These are phyloP conservation scores for Porcisia hertigi DNA, from an alignment of 208 protist species.

Conservation along the genomic window DNA sequence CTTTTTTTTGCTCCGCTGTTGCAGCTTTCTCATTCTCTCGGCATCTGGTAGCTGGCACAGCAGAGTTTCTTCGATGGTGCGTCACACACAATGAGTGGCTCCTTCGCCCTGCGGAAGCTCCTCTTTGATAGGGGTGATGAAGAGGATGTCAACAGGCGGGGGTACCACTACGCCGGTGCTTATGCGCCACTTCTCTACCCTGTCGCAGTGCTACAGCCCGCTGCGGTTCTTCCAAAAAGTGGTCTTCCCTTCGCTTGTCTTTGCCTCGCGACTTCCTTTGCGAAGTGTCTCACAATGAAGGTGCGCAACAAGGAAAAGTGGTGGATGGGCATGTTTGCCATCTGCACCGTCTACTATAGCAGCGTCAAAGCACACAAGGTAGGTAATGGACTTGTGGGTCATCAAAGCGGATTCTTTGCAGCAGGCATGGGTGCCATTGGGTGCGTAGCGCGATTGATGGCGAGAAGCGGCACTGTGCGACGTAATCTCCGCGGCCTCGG, in stretches of 20 bases:
- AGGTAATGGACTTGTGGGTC: constrained; percentile 78
- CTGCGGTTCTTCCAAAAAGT: constrained; percentile 56
- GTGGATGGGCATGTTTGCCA: constrained; percentile 83
- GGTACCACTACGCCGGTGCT: constrained; percentile 70
- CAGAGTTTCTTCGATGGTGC: neutral
- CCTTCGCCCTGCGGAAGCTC: constrained; percentile 70
- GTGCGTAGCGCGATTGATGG: constrained; percentile 53
- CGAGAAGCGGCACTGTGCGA: constrained; percentile 39
- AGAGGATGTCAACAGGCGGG: constrained; percentile 46
- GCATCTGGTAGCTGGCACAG: neutral
- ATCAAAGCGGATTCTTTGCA: constrained; percentile 86
- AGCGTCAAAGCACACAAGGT: constrained; percentile 87
- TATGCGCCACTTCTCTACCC: constrained; percentile 60
- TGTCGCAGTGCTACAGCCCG: constrained; percentile 47
- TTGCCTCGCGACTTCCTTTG: constrained; percentile 52
- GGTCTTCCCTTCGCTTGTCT: constrained; percentile 45
- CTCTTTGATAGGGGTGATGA: constrained; percentile 59
- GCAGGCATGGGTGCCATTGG: constrained; percentile 74
- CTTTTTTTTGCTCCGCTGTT: too few relatives aligned
- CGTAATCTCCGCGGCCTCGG: constrained; percentile 38
- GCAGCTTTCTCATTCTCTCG: neutral
- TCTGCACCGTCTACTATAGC: constrained; percentile 79
- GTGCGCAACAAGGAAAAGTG: constrained; percentile 77
- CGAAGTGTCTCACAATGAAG: constrained; percentile 80
- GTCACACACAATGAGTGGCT: constrained; percentile 52